phyloP scores from a whole-genome alignment of 169 alveolate genomes.

The Eimeria praecox region DNA sequence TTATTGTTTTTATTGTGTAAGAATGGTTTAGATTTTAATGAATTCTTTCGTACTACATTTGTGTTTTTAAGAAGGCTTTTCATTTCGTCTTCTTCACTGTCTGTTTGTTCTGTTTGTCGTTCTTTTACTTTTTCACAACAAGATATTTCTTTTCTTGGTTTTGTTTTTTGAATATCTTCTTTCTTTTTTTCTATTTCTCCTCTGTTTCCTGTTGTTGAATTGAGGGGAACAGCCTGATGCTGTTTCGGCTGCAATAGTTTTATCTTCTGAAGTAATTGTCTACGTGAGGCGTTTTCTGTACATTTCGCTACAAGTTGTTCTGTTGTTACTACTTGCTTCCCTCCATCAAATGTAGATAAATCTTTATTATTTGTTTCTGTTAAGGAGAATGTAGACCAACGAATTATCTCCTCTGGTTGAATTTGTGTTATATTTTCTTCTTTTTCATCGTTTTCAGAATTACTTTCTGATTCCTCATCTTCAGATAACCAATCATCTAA shows the following conservation, averaged over 20 bases:
- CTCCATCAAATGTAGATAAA: background rate
- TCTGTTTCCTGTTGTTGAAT: too few species aligned
- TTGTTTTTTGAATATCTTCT: background rate
- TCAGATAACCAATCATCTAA: slow-evolving; percentile 36
- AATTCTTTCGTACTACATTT: background rate
- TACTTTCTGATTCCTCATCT: background rate
- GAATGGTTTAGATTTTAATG: background rate
- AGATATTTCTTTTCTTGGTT: background rate
- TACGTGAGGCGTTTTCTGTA: background rate
- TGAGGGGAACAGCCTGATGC: too few species aligned
- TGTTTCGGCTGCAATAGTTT: background rate
- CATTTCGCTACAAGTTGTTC: slow-evolving; percentile 30
- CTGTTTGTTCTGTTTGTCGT: background rate
- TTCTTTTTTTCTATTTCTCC: background rate
- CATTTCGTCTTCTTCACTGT: slow-evolving; percentile 40
- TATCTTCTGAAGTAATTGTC: background rate
- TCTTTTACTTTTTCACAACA: background rate
- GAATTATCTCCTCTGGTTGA: background rate
- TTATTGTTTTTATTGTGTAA: background rate
- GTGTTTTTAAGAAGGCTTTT: background rate
- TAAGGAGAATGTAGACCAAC: slow-evolving; percentile 13
- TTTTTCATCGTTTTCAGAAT: background rate
- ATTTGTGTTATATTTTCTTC: background rate
- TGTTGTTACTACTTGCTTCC: background rate
- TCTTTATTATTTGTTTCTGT: background rate